A percentile compares a stretch with the other conserved stretches of the same genome.
Evolutionary conservation across 1,139 yeast species (phyloP).

Genomic region (Eremothecium coryli): DNA sequence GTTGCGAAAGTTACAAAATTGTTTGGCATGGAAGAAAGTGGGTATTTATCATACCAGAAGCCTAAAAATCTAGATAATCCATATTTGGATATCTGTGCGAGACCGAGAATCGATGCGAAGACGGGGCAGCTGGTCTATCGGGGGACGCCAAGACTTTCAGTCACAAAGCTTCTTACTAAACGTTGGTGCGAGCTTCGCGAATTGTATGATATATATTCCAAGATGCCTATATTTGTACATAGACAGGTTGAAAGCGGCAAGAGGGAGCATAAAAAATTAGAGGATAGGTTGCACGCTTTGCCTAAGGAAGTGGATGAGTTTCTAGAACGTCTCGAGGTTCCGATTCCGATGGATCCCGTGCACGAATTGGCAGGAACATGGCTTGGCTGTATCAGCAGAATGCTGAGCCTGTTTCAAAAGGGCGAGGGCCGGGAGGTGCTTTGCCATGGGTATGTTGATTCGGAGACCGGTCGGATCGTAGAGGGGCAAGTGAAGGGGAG

Average conservation of each 20-base stretch:
- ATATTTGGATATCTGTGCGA: constrained; percentile 13
- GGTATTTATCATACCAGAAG: constrained; percentile 9
- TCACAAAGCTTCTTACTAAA: constrained; percentile 39
- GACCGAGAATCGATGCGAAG: constrained; percentile 7
- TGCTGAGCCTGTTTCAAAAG: constrained; percentile 34
- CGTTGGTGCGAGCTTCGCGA: constrained; percentile 47
- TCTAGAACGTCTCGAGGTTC: constrained; percentile 19
- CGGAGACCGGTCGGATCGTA: constrained; percentile 27
- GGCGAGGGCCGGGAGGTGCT: constrained; percentile 56
- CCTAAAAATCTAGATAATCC: constrained; percentile 15
- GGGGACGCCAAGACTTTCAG: constrained; percentile 25
- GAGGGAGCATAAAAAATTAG: constrained; percentile 37
- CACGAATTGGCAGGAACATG: constrained; percentile 32
- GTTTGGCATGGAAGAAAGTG: constrained; percentile 8
- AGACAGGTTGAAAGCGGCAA: constrained; percentile 36
- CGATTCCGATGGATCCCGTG: constrained; percentile 15
- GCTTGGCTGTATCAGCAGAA: constrained; percentile 32
- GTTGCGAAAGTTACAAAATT: constrained; percentile 8
- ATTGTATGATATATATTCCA: constrained; percentile 38
- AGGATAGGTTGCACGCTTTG: constrained; percentile 34
- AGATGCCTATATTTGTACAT: constrained; percentile 27
- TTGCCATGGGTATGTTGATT: constrained; percentile 44
- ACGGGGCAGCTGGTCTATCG: constrained; percentile 5
- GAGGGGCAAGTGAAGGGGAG: constrained; percentile 14
- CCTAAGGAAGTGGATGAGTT: constrained; percentile 25